Conservation (phyloP, 2,329 filamentous ascomycete genomes). For the Penicillium sp. region DNA sequence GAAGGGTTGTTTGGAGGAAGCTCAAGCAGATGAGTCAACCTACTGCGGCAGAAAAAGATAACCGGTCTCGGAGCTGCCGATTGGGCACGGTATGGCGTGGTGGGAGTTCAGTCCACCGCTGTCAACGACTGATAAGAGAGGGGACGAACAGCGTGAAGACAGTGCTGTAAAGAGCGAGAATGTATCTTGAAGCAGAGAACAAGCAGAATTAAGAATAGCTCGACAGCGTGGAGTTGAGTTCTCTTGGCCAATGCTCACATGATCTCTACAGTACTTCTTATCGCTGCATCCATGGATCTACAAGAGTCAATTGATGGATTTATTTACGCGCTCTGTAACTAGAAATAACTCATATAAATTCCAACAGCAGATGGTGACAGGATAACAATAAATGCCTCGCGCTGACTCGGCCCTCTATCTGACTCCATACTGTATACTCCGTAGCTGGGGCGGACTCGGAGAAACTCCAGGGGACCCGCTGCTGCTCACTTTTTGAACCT, state of each 20-base stretch:
- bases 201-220: background rate
- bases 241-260: background rate
- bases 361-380: background rate
- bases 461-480: conserved; percentile 36
- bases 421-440: background rate
- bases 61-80: conserved; percentile 29
- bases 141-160: background rate
- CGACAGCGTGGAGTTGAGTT: background rate
- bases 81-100: conserved; percentile 20
- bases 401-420: background rate
- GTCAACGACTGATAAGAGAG: background rate
- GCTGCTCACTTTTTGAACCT: conserved; percentile 12
- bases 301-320: conserved; percentile 6
- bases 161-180: background rate
- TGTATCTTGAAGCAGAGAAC: background rate
- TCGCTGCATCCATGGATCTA: conserved; percentile 12
- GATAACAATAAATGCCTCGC: conserved; percentile 1
- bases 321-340: background rate
- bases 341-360: background rate
- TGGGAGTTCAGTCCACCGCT: conserved; percentile 13
- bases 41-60: conserved; percentile 26
- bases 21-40: conserved; percentile 23
- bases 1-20: conserved; percentile 9
- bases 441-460: conserved; percentile 35
- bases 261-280: background rate